Conservation (phyloP, 2,329 filamentous ascomycete genomes). For the Curvularia sp. region DNA sequence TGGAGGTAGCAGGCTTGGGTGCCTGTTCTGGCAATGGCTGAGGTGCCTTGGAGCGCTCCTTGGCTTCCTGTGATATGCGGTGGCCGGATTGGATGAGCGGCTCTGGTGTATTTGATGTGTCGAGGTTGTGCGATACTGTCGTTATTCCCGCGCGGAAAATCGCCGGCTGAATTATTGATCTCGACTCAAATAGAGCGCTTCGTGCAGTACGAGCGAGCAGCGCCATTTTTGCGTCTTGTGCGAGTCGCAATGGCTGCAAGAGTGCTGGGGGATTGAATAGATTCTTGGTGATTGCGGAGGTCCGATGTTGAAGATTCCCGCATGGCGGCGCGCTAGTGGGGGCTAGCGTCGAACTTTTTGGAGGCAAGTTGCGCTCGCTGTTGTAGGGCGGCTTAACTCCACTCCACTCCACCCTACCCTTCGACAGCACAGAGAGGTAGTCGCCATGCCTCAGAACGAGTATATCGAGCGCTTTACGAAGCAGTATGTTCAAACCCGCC, state of each 20-base stretch:
- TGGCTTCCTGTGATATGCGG: conserved; percentile 37
- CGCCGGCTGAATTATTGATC: conserved; percentile 58
- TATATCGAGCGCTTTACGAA: conserved; percentile 78
- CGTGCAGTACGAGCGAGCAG: conserved; percentile 63
- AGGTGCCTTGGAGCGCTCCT: conserved; percentile 29
- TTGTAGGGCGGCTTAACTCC: conserved; percentile 10
- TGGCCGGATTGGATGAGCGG: conserved; percentile 59
- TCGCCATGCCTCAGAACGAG: conserved; percentile 77
- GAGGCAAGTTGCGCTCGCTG: conserved; percentile 29
- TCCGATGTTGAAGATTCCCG: conserved; percentile 24
- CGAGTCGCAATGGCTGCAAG: conserved; percentile 25
- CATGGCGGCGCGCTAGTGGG: conserved; percentile 25
- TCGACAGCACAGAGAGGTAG: conserved; percentile 13
- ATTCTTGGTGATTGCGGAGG: conserved; percentile 24
- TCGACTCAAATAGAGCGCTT: conserved; percentile 68
- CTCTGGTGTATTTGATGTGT: conserved; percentile 46
- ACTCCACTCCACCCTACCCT: conserved; percentile 19
- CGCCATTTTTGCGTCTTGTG: conserved; percentile 32
- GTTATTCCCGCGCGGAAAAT: conserved; percentile 59
- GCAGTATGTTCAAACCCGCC: conserved; percentile 52
- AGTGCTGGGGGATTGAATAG: conserved; percentile 14
- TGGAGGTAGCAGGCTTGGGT: conserved; percentile 20
- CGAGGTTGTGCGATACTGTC: conserved; percentile 51
- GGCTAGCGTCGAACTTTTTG: conserved; percentile 30
- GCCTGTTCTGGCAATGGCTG: conserved; percentile 26